Percentiles rank a stretch among this genome's conserved stretches.
Evolutionary conservation across 2,329 filamentous ascomycete genomes (phyloP).

Genomic region (Penicillium sp.): DNA sequence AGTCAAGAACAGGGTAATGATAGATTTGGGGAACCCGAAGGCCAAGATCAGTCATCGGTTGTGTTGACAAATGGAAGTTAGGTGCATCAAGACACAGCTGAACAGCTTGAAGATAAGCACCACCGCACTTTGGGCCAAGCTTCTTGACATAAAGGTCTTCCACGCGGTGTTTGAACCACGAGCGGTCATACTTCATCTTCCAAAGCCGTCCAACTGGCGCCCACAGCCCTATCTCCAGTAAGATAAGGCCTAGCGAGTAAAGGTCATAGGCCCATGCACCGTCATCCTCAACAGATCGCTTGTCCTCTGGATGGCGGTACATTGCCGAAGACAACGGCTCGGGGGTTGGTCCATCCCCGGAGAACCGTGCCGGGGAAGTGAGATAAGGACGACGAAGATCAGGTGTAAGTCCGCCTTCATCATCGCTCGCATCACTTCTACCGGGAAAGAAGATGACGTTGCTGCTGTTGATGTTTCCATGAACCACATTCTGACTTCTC

Average conservation of each 20-base stretch:
- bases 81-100: constrained; percentile 61
- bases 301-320: constrained; percentile 59
- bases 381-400: constrained; percentile 57
- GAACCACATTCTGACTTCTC: constrained; percentile 56
- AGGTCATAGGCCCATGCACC: constrained; percentile 53
- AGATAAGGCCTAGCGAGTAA: constrained; percentile 61
- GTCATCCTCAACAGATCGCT: constrained; percentile 40
- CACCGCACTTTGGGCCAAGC: constrained; percentile 63
- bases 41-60: constrained; percentile 43
- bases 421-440: constrained; percentile 32
- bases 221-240: constrained; percentile 65
- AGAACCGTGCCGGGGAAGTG: constrained; percentile 60
- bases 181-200: constrained; percentile 63
- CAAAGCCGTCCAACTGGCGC: constrained; percentile 60
- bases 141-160: constrained; percentile 63
- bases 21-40: constrained; percentile 43
- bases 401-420: constrained; percentile 38
- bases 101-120: constrained; percentile 61
- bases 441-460: constrained; percentile 60
- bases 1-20: constrained; percentile 45
- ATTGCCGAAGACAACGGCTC: constrained; percentile 54
- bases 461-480: constrained; percentile 65
- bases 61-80: constrained; percentile 48
- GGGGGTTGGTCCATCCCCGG: constrained; percentile 48
- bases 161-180: constrained; percentile 63